Evolutionary conservation across 1,284 basidiomycete species (phyloP).

Genomic region (Trichosporon sp.): DNA sequence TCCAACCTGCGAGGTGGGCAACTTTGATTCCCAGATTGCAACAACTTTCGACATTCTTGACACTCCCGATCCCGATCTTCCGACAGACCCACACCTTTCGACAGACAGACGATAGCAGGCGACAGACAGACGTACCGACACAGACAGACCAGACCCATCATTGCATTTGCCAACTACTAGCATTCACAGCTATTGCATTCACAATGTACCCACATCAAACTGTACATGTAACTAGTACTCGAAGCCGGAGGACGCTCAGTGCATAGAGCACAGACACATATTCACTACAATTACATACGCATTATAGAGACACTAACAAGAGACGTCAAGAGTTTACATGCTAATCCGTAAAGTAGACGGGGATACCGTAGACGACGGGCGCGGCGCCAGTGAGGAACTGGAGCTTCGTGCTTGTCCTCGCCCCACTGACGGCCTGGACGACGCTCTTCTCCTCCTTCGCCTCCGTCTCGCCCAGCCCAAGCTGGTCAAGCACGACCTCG

Average conservation of each 20-base stretch:
- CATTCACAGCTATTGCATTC: slow-evolving; percentile 8
- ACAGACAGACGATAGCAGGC: too few relatives aligned
- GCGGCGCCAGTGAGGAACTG: slow-evolving; percentile 95
- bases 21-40: background rate
- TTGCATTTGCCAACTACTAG: slow-evolving; percentile 6
- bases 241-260: background rate
- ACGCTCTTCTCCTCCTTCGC: slow-evolving; percentile 48
- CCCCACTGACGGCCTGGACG: slow-evolving; percentile 75
- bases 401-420: slow-evolving; percentile 80
- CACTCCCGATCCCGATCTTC: background rate
- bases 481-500: slow-evolving; percentile 75
- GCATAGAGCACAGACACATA: background rate
- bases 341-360: slow-evolving; percentile 54
- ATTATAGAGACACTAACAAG: background rate
- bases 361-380: slow-evolving; percentile 91
- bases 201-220: slow-evolving; percentile 13
- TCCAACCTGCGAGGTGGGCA: background rate
- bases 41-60: background rate
- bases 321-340: background rate
- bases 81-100: too few relatives aligned
- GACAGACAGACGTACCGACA: background rate
- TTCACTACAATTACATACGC: too few relatives aligned
- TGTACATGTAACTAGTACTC: slow-evolving; percentile 14
- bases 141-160: background rate
- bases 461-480: slow-evolving; percentile 61